phyloP scores from a whole-genome alignment of 176 grass and related monocot genomes.

The Triticum monococcum region DNA sequence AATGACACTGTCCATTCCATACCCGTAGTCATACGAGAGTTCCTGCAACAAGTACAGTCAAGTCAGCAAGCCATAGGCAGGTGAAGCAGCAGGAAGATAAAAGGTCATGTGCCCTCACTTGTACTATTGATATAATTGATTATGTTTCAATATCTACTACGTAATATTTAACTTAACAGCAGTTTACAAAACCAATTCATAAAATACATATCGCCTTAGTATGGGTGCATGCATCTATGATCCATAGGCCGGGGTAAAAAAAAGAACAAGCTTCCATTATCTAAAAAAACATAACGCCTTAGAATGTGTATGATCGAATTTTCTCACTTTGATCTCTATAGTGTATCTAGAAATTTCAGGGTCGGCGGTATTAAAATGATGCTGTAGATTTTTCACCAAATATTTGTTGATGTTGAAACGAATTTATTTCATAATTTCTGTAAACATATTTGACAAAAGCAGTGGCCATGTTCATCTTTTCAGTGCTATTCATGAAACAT shows the following conservation, averaged over 20 bases:
- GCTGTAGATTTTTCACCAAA: background rate
- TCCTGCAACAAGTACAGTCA: background rate
- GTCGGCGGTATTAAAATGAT: background rate
- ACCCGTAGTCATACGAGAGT: slow-evolving; percentile 41
- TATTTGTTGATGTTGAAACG: background rate
- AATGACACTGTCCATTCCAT: slow-evolving; percentile 63
- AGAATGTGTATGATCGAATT: background rate
- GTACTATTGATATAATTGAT: background rate
- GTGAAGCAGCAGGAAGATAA: background rate
- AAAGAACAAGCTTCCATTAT: too few relatives aligned
- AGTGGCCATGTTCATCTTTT: background rate
- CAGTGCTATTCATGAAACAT: background rate
- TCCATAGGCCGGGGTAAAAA: too few relatives aligned
- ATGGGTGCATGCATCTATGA: background rate
- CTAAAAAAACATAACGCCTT: too few relatives aligned
- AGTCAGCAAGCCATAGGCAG: slow-evolving; percentile 12
- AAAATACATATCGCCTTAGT: background rate
- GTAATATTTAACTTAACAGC: background rate
- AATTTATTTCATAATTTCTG: background rate
- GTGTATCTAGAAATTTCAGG: background rate
- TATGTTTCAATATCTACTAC: background rate
- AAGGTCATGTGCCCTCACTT: background rate
- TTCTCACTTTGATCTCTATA: background rate
- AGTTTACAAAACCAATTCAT: background rate
- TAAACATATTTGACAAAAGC: background rate